Evolutionary conservation across 805 yeast genomes (phyloP).

Genomic region (Wickerhamomyces chambardii): DNA sequence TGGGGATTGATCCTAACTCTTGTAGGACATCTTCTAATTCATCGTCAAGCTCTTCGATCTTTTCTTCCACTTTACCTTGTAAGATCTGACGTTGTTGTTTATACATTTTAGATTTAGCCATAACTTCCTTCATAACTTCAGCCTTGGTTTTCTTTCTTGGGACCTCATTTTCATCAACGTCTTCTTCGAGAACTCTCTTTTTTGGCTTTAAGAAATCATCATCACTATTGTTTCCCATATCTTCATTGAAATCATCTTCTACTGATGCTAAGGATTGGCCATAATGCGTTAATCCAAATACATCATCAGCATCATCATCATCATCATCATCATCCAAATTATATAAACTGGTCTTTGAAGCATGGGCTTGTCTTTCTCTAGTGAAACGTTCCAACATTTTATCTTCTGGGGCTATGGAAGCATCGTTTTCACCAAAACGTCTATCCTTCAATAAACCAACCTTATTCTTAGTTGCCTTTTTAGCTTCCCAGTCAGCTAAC

Average conservation of each 20-base stretch:
- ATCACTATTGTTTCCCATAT: slow-evolving; percentile 25
- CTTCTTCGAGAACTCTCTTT: slow-evolving; percentile 25
- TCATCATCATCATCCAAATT: slow-evolving; percentile 65
- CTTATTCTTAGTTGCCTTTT: slow-evolving; percentile 53
- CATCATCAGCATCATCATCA: slow-evolving; percentile 29
- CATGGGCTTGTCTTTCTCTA: slow-evolving; percentile 64
- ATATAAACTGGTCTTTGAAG: slow-evolving; percentile 51
- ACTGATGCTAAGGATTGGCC: slow-evolving; percentile 62
- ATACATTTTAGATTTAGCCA: slow-evolving; percentile 73
- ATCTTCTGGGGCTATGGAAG: slow-evolving; percentile 71
- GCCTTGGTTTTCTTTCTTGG: slow-evolving; percentile 67
- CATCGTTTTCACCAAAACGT: slow-evolving; percentile 85
- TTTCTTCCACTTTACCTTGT: slow-evolving; percentile 49
- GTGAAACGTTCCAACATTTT: slow-evolving; percentile 94
- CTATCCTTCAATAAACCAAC: slow-evolving; percentile 77
- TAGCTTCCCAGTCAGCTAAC: slow-evolving; percentile 52
- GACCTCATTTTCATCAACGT: slow-evolving; percentile 30
- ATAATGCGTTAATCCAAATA: slow-evolving; percentile 57
- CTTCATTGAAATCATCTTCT: slow-evolving; percentile 46
- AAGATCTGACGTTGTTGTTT: slow-evolving; percentile 67
- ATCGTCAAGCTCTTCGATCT: slow-evolving; percentile 62
- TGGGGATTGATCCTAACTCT: slow-evolving; percentile 29
- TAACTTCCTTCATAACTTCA: slow-evolving; percentile 80
- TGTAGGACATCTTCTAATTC: slow-evolving; percentile 63
- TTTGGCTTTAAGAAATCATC: slow-evolving; percentile 23